Base-by-base conservation (phyloP, 176 grass and related monocot genomes). In the Rhynchospora tenuis region DNA sequence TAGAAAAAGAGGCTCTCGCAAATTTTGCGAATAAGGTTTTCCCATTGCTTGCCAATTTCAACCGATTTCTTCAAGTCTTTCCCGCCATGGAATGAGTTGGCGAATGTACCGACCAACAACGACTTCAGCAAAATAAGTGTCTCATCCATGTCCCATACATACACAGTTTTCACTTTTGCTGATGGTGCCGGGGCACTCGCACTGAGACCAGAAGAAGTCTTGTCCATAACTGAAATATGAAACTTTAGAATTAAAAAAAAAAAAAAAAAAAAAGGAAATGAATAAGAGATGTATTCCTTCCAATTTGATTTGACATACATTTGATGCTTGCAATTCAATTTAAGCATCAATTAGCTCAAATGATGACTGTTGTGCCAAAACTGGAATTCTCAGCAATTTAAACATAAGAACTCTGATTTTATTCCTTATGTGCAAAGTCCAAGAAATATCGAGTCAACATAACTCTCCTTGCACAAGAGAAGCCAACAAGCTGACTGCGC, bases 81-180 rank as follows among this genome's bases (percentile, higher is more conserved):
- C 50, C 87, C 68, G 52, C 95, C 92, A 54, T 92, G 85, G 63
- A 91, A 94, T 67, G 86, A 50, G 5, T 81, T 84, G 27, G 92
- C 92, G 82, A 85, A 97, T 1, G 94, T 88, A 50, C 92, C 94
- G 81, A 94, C 92, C 85, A 97, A 81, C 59, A 97, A 73, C 0
- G 92, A 97, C 73, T 92, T 97, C 69, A 97, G 90, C 73, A 97
- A 84, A 83, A 97, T 97, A 50, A 97, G 92, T 7, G 94, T 97
- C 64, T 97, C 94, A 73, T 97, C 94, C 92, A 97, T 92, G 89
- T 97, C 94, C 94, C 94, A 97, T 28, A 94, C 83, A 47, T 92
- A 97, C 17, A 97, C 90, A 31, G 71, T 91, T 45, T 38, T 73
- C 61, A 73, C 67, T 47, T 71, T 52, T 14, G 23, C 29, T 12